Percentiles rank a stretch among this genome's conserved stretches.
Evolutionary conservation across 495 filamentous ascomycete genomes (phyloP).

Genomic region (Aspergillus indologenus): DNA sequence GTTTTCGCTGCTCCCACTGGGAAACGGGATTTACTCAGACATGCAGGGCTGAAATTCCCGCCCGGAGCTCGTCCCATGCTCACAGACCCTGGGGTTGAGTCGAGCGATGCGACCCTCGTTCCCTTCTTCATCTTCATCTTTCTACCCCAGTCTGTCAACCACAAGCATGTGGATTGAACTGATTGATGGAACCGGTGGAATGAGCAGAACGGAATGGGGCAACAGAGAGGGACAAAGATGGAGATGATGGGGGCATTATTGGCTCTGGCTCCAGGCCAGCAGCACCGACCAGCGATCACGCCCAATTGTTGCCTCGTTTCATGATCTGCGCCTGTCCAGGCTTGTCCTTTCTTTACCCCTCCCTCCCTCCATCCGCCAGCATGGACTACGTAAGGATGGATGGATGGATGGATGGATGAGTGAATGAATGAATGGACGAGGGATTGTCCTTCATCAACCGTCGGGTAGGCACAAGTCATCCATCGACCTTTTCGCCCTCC

Average conservation of each 20-base stretch:
- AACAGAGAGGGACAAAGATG: not conserved
- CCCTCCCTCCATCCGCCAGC: slow-evolving; percentile 15
- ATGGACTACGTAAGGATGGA: slow-evolving; percentile 23
- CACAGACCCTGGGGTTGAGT: slow-evolving; percentile 4
- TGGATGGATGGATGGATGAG: not conserved
- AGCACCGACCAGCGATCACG: slow-evolving; percentile 18
- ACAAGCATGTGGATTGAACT: not conserved
- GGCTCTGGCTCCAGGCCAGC: slow-evolving; percentile 2
- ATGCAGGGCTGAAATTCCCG: slow-evolving; percentile 8
- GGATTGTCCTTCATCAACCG: slow-evolving; percentile 5
- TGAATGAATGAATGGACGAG: not conserved
- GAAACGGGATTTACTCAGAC: not conserved
- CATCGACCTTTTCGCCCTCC: not conserved
- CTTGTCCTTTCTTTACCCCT: slow-evolving; percentile 25
- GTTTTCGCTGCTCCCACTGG: not conserved
- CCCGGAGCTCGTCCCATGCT: slow-evolving; percentile 3
- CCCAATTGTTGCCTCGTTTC: slow-evolving; percentile 30
- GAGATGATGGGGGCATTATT: not conserved
- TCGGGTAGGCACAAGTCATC: slow-evolving; percentile 14
- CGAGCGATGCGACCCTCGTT: not conserved
- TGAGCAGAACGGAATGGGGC: not conserved
- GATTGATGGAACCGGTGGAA: not conserved
- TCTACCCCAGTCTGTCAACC: not conserved
- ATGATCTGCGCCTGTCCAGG: slow-evolving; percentile 31
- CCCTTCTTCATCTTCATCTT: not conserved